phyloP scores from a whole-genome alignment of 176 grass and related monocot genomes.

The Thalia dealbata region DNA sequence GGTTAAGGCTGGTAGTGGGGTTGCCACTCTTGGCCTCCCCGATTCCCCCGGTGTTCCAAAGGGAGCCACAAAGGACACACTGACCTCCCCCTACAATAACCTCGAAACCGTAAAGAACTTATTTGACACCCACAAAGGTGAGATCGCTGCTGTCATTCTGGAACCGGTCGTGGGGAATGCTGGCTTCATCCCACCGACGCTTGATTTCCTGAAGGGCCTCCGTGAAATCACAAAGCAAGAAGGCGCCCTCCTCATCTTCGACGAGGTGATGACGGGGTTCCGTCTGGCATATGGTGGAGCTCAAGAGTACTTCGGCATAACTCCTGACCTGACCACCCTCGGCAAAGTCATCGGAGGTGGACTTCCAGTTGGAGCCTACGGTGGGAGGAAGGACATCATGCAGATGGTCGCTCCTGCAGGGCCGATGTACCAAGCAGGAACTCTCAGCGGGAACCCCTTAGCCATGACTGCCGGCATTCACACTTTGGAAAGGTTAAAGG shows the following conservation, averaged over 20 bases:
- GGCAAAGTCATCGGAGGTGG: conserved; percentile 92
- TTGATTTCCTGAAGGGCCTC: conserved; percentile 55
- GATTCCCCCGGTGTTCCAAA: conserved; percentile 92
- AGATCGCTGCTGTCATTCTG: conserved; percentile 79
- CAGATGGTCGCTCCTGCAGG: conserved; percentile 90
- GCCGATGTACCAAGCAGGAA: conserved; percentile 97
- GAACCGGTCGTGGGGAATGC: conserved; percentile 96
- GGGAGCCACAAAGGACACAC: conserved; percentile 56
- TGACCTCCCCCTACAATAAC: conserved; percentile 86
- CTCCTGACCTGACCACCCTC: conserved; percentile 81
- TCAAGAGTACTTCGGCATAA: conserved; percentile 94
- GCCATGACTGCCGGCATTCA: conserved; percentile 98
- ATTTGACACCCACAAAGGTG: conserved; percentile 73
- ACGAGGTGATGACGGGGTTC: conserved; percentile 99
- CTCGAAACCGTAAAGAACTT: conserved; percentile 51
- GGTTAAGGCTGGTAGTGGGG: conserved; percentile 95
- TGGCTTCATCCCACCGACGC: conserved; percentile 68
- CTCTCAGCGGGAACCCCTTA: conserved; percentile 92
- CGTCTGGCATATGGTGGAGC: conserved; percentile 86
- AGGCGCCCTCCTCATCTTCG: conserved; percentile 79
- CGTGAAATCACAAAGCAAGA: conserved; percentile 78
- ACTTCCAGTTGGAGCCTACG: conserved; percentile 91
- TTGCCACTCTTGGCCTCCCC: conserved; percentile 92
- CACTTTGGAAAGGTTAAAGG: conserved; percentile 63
- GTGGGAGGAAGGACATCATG: conserved; percentile 94